These are phyloP conservation scores for Penicillium flavigenum DNA, from an alignment of 495 filamentous ascomycete genomes.

Conservation along the genomic window DNA sequence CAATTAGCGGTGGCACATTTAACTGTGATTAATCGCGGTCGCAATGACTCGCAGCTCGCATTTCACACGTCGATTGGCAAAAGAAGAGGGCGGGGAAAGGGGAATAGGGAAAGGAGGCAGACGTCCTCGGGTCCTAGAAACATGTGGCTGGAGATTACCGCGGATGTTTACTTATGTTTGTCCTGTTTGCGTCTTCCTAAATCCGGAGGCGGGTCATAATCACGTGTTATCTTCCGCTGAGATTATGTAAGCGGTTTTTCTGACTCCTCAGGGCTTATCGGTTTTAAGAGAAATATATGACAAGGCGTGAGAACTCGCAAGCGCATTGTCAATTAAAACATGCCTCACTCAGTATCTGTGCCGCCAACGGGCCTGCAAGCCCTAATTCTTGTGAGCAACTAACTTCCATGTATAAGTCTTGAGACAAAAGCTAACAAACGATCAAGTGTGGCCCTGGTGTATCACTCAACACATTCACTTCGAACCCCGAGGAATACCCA, in stretches of 20 bases:
- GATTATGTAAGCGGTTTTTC: background rate
- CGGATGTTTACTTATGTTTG: slow-evolving; percentile 22
- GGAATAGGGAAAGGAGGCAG: slow-evolving; percentile 25
- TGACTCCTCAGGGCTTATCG: slow-evolving; percentile 7
- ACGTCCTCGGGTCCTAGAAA: slow-evolving; percentile 36
- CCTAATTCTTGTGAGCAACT: slow-evolving; percentile 63
- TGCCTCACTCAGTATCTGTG: slow-evolving; percentile 46
- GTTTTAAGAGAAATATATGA: slow-evolving; percentile 2
- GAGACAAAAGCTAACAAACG: slow-evolving; percentile 1
- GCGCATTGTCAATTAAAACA: background rate
- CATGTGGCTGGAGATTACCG: slow-evolving; percentile 50
- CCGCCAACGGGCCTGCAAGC: slow-evolving; percentile 85
- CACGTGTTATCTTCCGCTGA: background rate
- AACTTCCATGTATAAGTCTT: background rate
- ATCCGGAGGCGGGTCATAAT: slow-evolving; percentile 10
- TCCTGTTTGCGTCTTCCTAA: slow-evolving; percentile 12
- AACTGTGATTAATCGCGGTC: slow-evolving; percentile 29
- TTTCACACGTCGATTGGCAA: slow-evolving; percentile 29
- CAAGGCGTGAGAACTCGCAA: background rate
- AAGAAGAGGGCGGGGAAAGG: slow-evolving; percentile 29
- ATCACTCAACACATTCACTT: slow-evolving; percentile 87
- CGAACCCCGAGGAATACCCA: slow-evolving; percentile 69
- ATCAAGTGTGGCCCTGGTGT: slow-evolving; percentile 63
- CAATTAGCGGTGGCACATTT: slow-evolving; percentile 34
- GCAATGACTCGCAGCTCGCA: slow-evolving; percentile 38